Evolutionary conservation across 139 green algal species (phyloP), one percentile per base, ranked within the genome.

Genomic region (Desmodesmus armatus): DNA sequence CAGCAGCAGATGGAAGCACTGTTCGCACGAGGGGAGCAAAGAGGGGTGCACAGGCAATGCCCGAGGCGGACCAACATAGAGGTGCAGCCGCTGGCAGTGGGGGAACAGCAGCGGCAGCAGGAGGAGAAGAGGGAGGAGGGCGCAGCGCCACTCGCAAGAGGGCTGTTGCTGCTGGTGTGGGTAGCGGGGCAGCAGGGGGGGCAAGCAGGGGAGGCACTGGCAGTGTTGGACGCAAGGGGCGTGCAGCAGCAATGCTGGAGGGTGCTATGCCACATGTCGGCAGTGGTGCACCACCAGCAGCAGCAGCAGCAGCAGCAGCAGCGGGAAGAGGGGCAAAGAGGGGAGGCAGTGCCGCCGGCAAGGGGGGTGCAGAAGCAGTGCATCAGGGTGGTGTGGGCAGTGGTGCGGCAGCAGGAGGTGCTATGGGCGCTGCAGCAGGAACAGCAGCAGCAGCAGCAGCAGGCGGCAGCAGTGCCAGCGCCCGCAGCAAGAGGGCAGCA

Each of bases 271-370:
- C 60, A 33, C 13, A 17, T 33, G 60, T 29, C 5, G 66, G 33
- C 25, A 39, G 3, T 25, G 15, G 40, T 29, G 40, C 35, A 19
- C 21, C 39, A 58, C 21, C 17, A 25, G 5, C 25, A 63, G 43
- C 71, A 43, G 71, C 71, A 79, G 71, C 43, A 63, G 72, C 43
- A 44, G 72, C 72, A 63, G 29, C 72, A 65, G 72, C 72, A 66
- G 43, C 63, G 72, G 72, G 43, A 79, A 33, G 43, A 65, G 0
- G 63, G 72, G 72, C 63, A 43, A 6, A 33, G 39, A 6, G 63
- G 43, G 17, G 43, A 79, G n/a, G 47, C 58, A 67, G 25, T 31
- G 58, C 13, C 13, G 11, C 58, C 11, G 21, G 25, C 29, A 6
- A 27, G 1, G 60, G 60, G 21, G 2, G 0, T 37, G 60, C 1